Conservation (phyloP, 1,139 yeast genomes). For the Kurtzmaniella quercitrusa region DNA sequence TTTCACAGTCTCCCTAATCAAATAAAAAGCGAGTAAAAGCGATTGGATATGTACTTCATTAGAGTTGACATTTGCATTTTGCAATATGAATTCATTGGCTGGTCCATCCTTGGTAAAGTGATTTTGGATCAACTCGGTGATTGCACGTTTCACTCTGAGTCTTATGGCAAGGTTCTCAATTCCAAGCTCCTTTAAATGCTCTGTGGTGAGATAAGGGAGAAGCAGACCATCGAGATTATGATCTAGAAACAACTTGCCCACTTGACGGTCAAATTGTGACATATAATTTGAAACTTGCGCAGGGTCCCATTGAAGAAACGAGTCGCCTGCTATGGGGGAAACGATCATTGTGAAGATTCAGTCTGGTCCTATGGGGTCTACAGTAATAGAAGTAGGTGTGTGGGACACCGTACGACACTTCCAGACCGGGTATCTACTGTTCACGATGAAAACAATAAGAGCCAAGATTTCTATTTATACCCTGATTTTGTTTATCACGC, state of each 20-base stretch:
- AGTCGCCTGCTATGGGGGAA: conserved; percentile 19
- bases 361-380: neutral
- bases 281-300: conserved; percentile 43
- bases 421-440: neutral
- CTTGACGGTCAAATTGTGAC: conserved; percentile 19
- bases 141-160: conserved; percentile 44
- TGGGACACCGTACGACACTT: neutral
- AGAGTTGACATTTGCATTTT: conserved; percentile 4
- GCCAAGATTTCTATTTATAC: neutral
- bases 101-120: conserved; percentile 14
- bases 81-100: neutral
- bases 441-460: neutral
- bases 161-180: conserved; percentile 38
- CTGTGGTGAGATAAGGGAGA: conserved; percentile 54
- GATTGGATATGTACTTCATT: conserved; percentile 8
- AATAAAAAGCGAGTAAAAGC: conserved; percentile 5
- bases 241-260: conserved; percentile 38
- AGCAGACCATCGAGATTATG: conserved; percentile 62
- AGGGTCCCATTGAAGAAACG: conserved; percentile 45
- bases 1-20: conserved; percentile 12
- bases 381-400: neutral
- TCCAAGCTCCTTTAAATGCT: conserved; percentile 61
- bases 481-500: neutral
- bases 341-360: neutral
- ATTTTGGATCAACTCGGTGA: conserved; percentile 41